Base-by-base conservation (phyloP, 148 eudicot species). In the Pouteria glomerata region DNA sequence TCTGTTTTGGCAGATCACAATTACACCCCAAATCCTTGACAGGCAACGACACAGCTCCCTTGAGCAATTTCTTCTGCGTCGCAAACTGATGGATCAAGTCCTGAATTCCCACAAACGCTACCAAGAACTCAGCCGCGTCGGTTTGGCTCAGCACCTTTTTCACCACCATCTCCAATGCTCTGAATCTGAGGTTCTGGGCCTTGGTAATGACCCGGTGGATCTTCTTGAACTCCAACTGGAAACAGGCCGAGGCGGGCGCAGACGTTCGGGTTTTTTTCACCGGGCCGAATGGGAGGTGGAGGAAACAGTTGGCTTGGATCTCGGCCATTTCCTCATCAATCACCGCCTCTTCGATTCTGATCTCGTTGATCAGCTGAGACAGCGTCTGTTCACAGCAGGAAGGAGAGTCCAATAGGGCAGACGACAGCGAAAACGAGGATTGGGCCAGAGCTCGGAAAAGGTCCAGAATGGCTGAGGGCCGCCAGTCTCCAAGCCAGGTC, bases 401-500 rank as follows among this genome's bases (percentile, higher is more conserved):
- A 8, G 89, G n/a, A n/a, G n/a, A 70, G 34, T 85, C 83, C 3
- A 74, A 69, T 24, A 68, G 64, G 30, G 86, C 73, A 2, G 78
- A 65, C 1, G 86, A 79, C 53, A 80, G 70, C 55, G 41, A 44
- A 31, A 78, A 69, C 12, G 87, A 79, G 48, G 79, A 77, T 57
- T 62, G 83, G 59, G 72, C 65, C 29, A 88, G 73, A 13, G 90
- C 77, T 19, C 73, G 74, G 23, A 91, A 86, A 31, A 95, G 86
- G 78, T 85, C 92, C 58, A 95, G 85, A 61, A 91, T 83, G 69
- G 90, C 71, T 35, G 97, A 80, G 18, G 98, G 98, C 57, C 98
- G 75, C 97, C 97, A 95, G 67, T 95, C 98, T 16, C 98, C 98
- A 4, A 91, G 71, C 98, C 98, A 95, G 12, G 90, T 78, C 34